Conservation (phyloP, 495 filamentous ascomycete species). For the Tuber magnatum region DNA sequence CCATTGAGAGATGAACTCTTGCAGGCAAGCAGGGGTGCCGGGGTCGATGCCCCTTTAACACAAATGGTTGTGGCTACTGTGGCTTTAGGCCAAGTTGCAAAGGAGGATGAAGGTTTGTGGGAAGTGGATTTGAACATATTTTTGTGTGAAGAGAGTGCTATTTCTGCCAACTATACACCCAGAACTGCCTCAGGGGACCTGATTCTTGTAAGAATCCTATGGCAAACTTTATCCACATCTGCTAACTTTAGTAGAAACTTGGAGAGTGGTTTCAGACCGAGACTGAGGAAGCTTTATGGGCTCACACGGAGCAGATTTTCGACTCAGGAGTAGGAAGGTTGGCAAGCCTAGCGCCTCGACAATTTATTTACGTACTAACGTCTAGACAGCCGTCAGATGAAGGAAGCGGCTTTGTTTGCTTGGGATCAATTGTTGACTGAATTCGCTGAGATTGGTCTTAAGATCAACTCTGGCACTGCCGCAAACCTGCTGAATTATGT, state of each 20-base stretch:
- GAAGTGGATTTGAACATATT: constrained; percentile 93
- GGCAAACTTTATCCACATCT: background rate
- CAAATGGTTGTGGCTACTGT: constrained; percentile 43
- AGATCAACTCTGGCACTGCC: constrained; percentile 58
- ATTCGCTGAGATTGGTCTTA: constrained; percentile 64
- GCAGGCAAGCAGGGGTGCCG: constrained; percentile 28
- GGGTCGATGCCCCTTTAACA: constrained; percentile 31
- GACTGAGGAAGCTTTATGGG: constrained; percentile 36
- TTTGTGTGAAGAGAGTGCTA: constrained; percentile 85
- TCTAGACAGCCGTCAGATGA: constrained; percentile 37
- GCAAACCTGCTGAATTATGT: constrained; percentile 68
- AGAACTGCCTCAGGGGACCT: constrained; percentile 85
- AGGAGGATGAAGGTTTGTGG: constrained; percentile 90
- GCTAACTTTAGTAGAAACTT: constrained; percentile 52
- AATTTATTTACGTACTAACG: constrained; percentile 7
- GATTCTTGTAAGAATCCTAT: constrained; percentile 48
- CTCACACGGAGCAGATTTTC: constrained; percentile 36
- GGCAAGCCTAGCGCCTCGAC: background rate
- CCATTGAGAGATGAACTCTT: constrained; percentile 68
- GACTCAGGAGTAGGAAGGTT: constrained; percentile 26
- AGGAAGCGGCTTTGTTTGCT: constrained; percentile 76
- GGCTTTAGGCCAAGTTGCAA: constrained; percentile 82
- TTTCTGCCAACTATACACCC: constrained; percentile 94
- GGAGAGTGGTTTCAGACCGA: constrained; percentile 71
- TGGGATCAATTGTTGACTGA: constrained; percentile 74